These are phyloP conservation scores for Xylogone sp. DNA, from an alignment of 2,329 filamentous ascomycete genomes.

Conservation along the genomic window DNA sequence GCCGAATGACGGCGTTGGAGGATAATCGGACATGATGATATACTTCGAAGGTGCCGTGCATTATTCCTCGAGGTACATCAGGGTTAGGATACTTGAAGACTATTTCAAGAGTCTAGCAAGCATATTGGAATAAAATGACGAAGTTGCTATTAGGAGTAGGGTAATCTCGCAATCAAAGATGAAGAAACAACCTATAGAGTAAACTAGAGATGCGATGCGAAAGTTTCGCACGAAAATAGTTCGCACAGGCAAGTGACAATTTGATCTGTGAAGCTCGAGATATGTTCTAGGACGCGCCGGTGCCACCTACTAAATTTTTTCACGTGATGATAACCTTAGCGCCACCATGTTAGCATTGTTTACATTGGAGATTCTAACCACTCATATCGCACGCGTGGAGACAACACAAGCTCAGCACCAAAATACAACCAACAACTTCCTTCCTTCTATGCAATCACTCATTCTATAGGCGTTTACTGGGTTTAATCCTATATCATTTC, in stretches of 20 bases:
- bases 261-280: not conserved
- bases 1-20: slow-evolving; percentile 38
- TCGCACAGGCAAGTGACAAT: not conserved
- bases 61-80: not conserved
- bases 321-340: slow-evolving; percentile 1
- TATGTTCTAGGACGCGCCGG: not conserved
- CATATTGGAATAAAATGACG: slow-evolving; percentile 20
- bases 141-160: slow-evolving; percentile 4
- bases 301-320: no score
- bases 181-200: no score
- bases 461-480: not conserved
- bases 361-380: not conserved
- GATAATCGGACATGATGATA: slow-evolving; percentile 43
- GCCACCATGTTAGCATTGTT: not conserved
- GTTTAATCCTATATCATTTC: not conserved
- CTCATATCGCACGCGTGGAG: not conserved
- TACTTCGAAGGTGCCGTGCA: slow-evolving; percentile 5
- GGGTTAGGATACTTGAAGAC: not conserved
- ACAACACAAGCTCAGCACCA: not conserved
- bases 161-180: not conserved
- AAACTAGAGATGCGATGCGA: no score
- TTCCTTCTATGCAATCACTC: not conserved
- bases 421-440: not conserved
- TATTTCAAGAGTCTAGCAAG: slow-evolving; percentile 12
- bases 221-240: not conserved